Base-by-base conservation (phyloP, 2,329 filamentous ascomycete species). In the Epichloe sibirici region DNA sequence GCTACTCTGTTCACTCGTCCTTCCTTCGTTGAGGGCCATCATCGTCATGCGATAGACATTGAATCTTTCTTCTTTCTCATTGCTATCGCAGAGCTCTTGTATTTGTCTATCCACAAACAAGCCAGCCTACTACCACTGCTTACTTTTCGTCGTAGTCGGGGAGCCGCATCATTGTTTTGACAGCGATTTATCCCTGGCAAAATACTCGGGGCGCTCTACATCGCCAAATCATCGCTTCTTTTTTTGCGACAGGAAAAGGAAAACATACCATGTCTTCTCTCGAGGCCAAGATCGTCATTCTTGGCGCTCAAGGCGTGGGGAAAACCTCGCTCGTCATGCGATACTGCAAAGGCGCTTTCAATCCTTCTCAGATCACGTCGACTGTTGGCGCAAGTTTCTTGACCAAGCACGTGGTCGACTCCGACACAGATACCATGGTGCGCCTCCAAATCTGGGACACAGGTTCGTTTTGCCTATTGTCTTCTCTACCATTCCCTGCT, bases 401-500 rank as follows among this genome's bases (percentile, higher is more conserved):
- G 65, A 86, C 86, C 44, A 90, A 90, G 70, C 81, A 84, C 63
- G 83, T 90, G 55, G 76, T 87, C 59, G 90, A 96, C 69, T 82
- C 81, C 56, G 88, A 95, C 65, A 88, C 85, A 23, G 88, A 91
- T 62, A 93, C 89, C 1, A 77, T 87, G 25, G 89, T 96, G 38
- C 82, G 90, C n/a, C 75, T 96, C 39, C 90, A 96, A 65, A 94
- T 96, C 59, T 96, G 90, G 90, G 90, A 96, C 66, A 96, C 90
- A 37, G 89, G 78, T 81, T 66, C 55, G 62, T 59, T 17, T 17
- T 35, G 9, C 17, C 37, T 17, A 4, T 21, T 45, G 21, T 48
- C 25, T 28, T 34, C 53, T 23, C 31, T 46, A 51, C 39, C 38
- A 21, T n/a, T 34, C n/a, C 15, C 6, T 28, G 21, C 1, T n/a